Conservation (phyloP, 1,139 yeast genomes). For the Pneumocystis jirovecii region DNA sequence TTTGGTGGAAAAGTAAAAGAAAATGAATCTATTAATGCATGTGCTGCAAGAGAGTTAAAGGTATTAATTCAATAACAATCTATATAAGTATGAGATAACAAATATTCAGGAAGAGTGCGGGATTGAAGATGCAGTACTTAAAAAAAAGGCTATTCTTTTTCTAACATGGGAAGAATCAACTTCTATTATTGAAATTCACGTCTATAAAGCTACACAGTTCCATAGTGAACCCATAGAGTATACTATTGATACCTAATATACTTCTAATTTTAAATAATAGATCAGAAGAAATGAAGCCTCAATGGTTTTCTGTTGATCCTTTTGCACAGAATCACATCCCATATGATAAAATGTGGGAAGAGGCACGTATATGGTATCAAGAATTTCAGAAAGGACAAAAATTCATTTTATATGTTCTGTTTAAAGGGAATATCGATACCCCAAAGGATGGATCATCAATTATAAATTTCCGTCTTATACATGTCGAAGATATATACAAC, state of each 20-base stretch:
- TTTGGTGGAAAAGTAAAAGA: neutral
- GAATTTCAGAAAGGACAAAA: neutral
- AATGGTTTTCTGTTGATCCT: neutral
- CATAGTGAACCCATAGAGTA: neutral
- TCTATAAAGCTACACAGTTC: neutral
- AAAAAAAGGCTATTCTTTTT: neutral
- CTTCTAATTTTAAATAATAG: neutral
- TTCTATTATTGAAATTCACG: neutral
- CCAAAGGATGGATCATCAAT: neutral
- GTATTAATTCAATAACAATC: neutral
- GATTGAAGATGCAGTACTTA: neutral
- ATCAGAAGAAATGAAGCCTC: neutral
- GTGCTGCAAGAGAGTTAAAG: neutral
- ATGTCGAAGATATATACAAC: neutral
- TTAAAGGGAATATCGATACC: neutral
- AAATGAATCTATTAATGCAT: neutral
- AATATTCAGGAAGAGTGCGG: neutral
- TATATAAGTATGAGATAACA: neutral
- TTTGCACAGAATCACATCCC: neutral
- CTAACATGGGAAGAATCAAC: neutral
- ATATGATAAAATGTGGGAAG: neutral
- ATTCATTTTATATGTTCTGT: neutral
- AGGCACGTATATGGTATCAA: neutral
- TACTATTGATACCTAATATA: neutral
- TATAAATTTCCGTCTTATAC: neutral